phyloP scores from a whole-genome alignment of 495 filamentous ascomycete species.

The Pseudomonodictys pantanalensis region DNA sequence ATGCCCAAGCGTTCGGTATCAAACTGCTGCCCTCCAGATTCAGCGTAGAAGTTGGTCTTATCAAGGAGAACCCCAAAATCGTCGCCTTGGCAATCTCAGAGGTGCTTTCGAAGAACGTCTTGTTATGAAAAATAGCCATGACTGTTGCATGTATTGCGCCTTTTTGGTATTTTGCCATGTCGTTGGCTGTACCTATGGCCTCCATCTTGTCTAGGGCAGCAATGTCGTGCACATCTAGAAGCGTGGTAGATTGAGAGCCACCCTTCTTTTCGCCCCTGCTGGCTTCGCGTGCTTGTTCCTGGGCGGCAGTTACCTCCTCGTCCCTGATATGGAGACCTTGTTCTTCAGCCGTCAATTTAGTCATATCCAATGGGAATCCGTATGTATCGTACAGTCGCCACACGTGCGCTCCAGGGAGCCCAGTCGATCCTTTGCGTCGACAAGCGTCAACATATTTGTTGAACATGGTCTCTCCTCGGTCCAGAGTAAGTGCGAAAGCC shows the following conservation, averaged over 20 bases:
- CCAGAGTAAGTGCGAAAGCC: constrained; percentile 87
- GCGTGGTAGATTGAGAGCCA: constrained; percentile 70
- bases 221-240: constrained; percentile 95
- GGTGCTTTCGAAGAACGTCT: constrained; percentile 71
- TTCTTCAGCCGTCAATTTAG: constrained; percentile 94
- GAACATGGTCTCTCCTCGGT: constrained; percentile 91
- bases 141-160: constrained; percentile 71
- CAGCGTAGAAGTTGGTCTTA: constrained; percentile 95
- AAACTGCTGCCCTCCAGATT: constrained; percentile 91
- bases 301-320: constrained; percentile 76
- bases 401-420: constrained; percentile 85
- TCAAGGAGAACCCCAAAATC: constrained; percentile 86
- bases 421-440: constrained; percentile 61
- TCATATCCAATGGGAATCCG: constrained; percentile 93
- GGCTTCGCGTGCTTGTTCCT: constrained; percentile 86
- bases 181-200: constrained; percentile 74
- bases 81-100: constrained; percentile 68
- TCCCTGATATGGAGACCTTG: constrained; percentile 80
- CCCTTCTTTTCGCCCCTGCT: constrained; percentile 90
- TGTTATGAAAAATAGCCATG: constrained; percentile 78
- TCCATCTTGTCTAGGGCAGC: constrained; percentile 75
- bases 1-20: constrained; percentile 91
- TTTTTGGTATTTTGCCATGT: constrained; percentile 64
- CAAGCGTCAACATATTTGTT: constrained; percentile 83
- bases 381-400: constrained; percentile 98